phyloP scores from a whole-genome alignment of 768 basidiomycete species.

The Termitomyces sp. region DNA sequence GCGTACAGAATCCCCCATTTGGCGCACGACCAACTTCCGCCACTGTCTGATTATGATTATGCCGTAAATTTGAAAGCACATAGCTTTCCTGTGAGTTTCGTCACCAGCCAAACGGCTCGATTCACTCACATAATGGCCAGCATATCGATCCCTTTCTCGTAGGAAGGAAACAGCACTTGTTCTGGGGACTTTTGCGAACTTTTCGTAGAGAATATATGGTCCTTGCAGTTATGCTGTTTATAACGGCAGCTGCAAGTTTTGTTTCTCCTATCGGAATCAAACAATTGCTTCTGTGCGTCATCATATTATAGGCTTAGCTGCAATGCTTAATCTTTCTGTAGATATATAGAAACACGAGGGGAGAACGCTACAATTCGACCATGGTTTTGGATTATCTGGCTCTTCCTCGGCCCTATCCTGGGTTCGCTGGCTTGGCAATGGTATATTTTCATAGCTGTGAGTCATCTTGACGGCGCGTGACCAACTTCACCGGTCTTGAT shows the following conservation, averaged over 20 bases:
- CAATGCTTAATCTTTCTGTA: slow-evolving; percentile 18
- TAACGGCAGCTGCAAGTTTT: slow-evolving; percentile 22
- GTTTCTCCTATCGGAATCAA: slow-evolving; percentile 36
- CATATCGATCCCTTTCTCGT: slow-evolving; percentile 34
- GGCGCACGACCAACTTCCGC: slow-evolving; percentile 48
- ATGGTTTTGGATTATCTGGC: slow-evolving; percentile 60
- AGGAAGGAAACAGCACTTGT: slow-evolving; percentile 35
- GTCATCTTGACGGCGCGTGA: slow-evolving; percentile 1
- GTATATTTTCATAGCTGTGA: slow-evolving; percentile 45
- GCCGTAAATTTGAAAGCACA: slow-evolving; percentile 20
- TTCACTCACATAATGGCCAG: slow-evolving; percentile 13
- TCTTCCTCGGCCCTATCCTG: slow-evolving; percentile 43
- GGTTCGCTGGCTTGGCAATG: slow-evolving; percentile 42
- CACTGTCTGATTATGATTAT: slow-evolving; percentile 58
- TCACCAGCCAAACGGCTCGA: not conserved
- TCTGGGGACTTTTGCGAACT: slow-evolving; percentile 37
- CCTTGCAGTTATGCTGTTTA: slow-evolving; percentile 21
- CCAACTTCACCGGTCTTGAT: not conserved
- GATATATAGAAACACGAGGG: slow-evolving; percentile 54
- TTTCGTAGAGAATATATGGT: slow-evolving; percentile 29
- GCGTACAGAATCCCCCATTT: slow-evolving; percentile 45
- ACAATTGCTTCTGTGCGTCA: slow-evolving; percentile 29
- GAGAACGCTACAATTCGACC: slow-evolving; percentile 45
- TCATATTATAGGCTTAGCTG: not conserved
- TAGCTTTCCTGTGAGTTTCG: slow-evolving; percentile 23